Percentiles rank a stretch among this genome's conserved stretches.
Evolutionary conservation across 1,284 basidiomycete genomes (phyloP).

Genomic region (Trametes hirsuta): DNA sequence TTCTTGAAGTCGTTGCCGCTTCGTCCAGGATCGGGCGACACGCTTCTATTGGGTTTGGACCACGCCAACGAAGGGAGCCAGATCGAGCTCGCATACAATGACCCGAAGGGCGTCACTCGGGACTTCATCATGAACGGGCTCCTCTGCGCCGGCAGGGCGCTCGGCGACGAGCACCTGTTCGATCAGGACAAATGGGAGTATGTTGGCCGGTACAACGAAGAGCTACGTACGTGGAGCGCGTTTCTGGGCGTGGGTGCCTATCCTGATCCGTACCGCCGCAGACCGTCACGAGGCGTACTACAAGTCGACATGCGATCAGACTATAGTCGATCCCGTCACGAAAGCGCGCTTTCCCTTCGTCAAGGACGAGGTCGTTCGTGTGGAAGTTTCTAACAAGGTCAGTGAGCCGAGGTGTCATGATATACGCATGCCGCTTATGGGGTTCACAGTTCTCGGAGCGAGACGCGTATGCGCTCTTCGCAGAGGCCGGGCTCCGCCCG

Average conservation of each 20-base stretch:
- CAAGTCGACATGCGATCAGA: conserved; percentile 68
- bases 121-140: conserved; percentile 94
- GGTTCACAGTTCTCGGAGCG: conserved; percentile 72
- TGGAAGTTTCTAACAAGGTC: conserved; percentile 92
- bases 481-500: conserved; percentile 78
- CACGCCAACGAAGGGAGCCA: conserved; percentile 70
- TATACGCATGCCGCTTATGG: not conserved
- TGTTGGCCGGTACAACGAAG: conserved; percentile 75
- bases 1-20: conserved; percentile 86
- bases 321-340: conserved; percentile 55
- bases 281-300: conserved; percentile 90
- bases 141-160: conserved; percentile 57
- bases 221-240: conserved; percentile 56
- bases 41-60: conserved; percentile 84
- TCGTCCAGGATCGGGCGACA: conserved; percentile 70
- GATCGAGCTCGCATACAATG: conserved; percentile 86
- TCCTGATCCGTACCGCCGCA: conserved; percentile 32
- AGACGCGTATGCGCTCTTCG: conserved; percentile 79
- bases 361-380: conserved; percentile 78
- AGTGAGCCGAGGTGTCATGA: conserved; percentile 5
- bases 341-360: conserved; percentile 54
- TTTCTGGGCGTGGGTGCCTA: not conserved
- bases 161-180: conserved; percentile 68
- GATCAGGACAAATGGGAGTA: conserved; percentile 82
- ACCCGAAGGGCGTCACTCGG: conserved; percentile 75